Percentiles rank a stretch among this genome's conserved stretches.
These are phyloP conservation scores for Malus hybrid DNA, from an alignment of 331 rosid species.

Conservation along the genomic window DNA sequence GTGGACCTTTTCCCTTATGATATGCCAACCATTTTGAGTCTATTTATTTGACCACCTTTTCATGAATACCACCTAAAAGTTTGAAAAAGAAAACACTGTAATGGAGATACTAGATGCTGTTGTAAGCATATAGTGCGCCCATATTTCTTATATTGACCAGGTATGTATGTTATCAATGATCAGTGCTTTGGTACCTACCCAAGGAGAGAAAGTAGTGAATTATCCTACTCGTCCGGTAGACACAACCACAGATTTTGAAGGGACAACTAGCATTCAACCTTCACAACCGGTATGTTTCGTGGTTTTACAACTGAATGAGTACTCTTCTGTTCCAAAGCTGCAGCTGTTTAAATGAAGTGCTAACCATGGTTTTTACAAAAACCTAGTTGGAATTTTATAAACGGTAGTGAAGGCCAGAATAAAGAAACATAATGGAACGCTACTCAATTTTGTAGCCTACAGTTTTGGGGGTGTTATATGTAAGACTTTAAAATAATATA, in stretches of 20 bases:
- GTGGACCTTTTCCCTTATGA: not conserved
- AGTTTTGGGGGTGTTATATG: not conserved
- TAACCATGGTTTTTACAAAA: not conserved
- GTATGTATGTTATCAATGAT: constrained; percentile 21
- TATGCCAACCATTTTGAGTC: not conserved
- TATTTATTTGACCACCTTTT: not conserved
- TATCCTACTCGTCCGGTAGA: constrained; percentile 95
- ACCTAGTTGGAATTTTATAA: not conserved
- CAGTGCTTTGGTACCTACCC: constrained; percentile 88
- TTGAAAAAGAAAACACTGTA: not conserved
- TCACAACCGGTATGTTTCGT: constrained; percentile 55
- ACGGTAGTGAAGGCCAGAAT: not conserved
- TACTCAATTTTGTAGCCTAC: not conserved
- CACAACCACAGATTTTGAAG: constrained; percentile 87
- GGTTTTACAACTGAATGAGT: not conserved
- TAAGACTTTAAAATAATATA: not conserved
- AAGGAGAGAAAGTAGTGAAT: constrained; percentile 78
- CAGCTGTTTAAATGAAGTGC: not conserved
- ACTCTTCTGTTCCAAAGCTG: not conserved
- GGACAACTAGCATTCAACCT: constrained; percentile 82
- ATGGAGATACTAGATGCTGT: constrained; percentile 9
- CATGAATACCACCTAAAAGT: not conserved
- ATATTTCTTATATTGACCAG: constrained; percentile 20
- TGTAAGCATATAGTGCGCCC: not conserved
- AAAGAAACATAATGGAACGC: not conserved